Percentiles rank a stretch among this genome's conserved stretches.
These are phyloP conservation scores for Orbilia quercus DNA, from an alignment of 2,329 filamentous ascomycete genomes.

Conservation along the genomic window DNA sequence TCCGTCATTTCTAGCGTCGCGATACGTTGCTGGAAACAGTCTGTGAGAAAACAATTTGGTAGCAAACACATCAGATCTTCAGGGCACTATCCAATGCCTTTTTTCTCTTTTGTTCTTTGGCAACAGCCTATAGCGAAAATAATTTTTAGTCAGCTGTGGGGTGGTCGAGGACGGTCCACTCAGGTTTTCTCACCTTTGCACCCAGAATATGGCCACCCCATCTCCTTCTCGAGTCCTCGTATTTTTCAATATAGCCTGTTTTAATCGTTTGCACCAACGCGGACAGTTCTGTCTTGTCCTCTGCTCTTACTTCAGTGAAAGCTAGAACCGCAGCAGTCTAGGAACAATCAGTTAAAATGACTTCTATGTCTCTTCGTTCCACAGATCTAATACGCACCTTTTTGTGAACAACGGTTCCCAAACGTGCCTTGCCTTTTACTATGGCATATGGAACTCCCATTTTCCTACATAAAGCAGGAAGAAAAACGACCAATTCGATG, in stretches of 20 bases:
- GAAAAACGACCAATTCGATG: constrained; percentile 99
- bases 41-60: too few species aligned
- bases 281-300: constrained; percentile 98
- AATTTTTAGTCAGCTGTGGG: neutral
- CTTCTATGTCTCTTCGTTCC: too few species aligned
- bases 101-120: constrained; percentile 76
- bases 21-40: too few species aligned
- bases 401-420: constrained; percentile 99
- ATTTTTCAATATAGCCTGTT: constrained; percentile 97
- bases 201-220: constrained; percentile 99
- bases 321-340: constrained; percentile 95
- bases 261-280: constrained; percentile 97
- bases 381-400: constrained; percentile 73
- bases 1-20: too few species aligned
- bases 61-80: constrained; percentile 71
- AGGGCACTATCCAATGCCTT: constrained; percentile 94
- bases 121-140: constrained; percentile 67
- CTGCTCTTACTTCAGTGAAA: constrained; percentile 92
- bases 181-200: constrained; percentile 76
- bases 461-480: constrained; percentile 99
- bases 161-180: too few species aligned
- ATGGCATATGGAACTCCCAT: constrained; percentile 99
- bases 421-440: constrained; percentile 99
- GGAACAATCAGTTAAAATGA: too few species aligned
- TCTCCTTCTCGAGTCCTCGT: constrained; percentile 87